Base-by-base conservation (phyloP, 1,284 basidiomycete species). In the Binderoboletus segoi region DNA sequence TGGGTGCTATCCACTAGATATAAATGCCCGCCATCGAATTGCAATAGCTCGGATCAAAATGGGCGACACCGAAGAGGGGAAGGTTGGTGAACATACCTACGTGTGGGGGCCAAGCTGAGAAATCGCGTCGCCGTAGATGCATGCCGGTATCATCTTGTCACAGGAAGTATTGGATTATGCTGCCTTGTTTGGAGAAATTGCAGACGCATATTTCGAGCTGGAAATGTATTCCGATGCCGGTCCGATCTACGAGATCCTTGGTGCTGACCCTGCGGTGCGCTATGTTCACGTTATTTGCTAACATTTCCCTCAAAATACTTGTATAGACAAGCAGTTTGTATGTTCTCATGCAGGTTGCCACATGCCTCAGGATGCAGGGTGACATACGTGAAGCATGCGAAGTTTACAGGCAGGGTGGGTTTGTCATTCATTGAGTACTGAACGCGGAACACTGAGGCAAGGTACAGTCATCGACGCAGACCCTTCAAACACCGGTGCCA, bases 31-130 rank as follows among this genome's bases (percentile, higher is more conserved):
- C 47, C 88, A 95, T 69, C 81, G 94, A n/a, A 75, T 99, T 2
- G 94, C 93, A 0, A 80, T 97, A 24, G 85, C 93, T 1, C 81
- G 96, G 51, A 84, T 98, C 33, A 90, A 88, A 69, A 80, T 93
- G 71, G 90, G 90, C 0, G 86, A 96, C 56, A 71, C 84, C 13
- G 85, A 88, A 1, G 59, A 60, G 24, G 59, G 60, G 42, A 62
- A 53, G 50, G 59, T 61, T 13, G 3, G 55, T 53, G 30, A 41
- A 35, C 18, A 11, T 38, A 12, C 38, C 37, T 28, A 8, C 21
- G 12, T 28, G 11, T 16, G 33, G 13, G 32, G 23, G 33, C 26
- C 15, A 24, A 41, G 28, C 24, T 41, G 23, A 32, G 46, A 43
- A 32, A 8, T 33, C 8, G 18, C 21, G 12, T 32, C 18, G 20